Evolutionary conservation across 305 asterid species (phyloP), one percentile per base, ranked within the genome.

Genomic region (Rubia balearica): DNA sequence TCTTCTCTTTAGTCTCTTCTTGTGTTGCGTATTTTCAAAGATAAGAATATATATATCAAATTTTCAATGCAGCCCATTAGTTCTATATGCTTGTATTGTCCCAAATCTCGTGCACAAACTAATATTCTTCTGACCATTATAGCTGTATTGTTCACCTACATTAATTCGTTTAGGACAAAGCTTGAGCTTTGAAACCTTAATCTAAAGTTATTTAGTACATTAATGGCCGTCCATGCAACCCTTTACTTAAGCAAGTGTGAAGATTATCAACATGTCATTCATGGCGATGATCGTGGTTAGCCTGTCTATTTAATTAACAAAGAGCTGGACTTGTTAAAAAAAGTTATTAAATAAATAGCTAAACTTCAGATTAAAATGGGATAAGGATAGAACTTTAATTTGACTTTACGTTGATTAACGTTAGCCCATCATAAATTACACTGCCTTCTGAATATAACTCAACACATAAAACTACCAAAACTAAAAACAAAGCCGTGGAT

Each of bases 111-210:
- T 40, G 80, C 67, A 63, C 71, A 79, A 74, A 82, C 85, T 84
- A 80, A 62, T 86, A 83, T 86, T 80, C 84, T 81, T 77, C 86
- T 76, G 76, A 76, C 65, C 74, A 77, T 72, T 72, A 57, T 78
- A 64, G 67, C 70, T 53, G 71, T 70, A 42, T 63, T 62, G 19
- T 17, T 30, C 51, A 45, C 61, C 22, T 67, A 17, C 49, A n/a
- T 56, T 56, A 8, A n/a, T 41, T 48, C 67, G 19, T 33, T 46
- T 41, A 57, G 63, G 59, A 33, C 60, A 66, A 67, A 55, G 11
- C 48, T 40, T 55, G 22, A 56, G 40, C 56, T 55, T 70, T 55
- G 56, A 56, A 56, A 56, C 61, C 30, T n/a, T 56, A 56, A 56
- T 56, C 56, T 49, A n/a, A n/a, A n/a, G n/a, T n/a, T n/a, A n/a